Evolutionary conservation across 495 filamentous ascomycete species (phyloP).

Genomic region (Beverwykella pulmonaria): DNA sequence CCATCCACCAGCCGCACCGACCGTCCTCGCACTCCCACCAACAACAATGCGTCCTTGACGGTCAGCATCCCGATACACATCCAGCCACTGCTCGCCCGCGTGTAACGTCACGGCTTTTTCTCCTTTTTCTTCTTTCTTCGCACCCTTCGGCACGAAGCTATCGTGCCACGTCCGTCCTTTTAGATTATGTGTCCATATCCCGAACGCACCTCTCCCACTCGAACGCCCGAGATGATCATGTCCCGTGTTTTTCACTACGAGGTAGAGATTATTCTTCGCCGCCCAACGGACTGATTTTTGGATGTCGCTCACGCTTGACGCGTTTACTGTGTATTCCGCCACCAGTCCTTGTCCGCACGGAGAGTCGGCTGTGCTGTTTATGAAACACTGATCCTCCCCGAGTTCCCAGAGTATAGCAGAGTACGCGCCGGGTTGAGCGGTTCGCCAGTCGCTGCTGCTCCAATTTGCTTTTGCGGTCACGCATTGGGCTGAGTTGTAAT

Average conservation of each 20-base stretch:
- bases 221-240: slow-evolving; percentile 22
- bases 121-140: not conserved
- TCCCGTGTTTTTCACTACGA: slow-evolving; percentile 19
- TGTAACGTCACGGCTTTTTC: not conserved
- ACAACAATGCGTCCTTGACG: slow-evolving; percentile 37
- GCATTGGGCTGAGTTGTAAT: slow-evolving; percentile 9
- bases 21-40: slow-evolving; percentile 40
- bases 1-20: slow-evolving; percentile 46
- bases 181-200: slow-evolving; percentile 21
- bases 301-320: slow-evolving; percentile 37
- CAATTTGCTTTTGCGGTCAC: slow-evolving; percentile 8
- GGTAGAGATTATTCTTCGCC: slow-evolving; percentile 1
- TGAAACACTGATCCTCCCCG: slow-evolving; percentile 15
- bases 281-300: slow-evolving; percentile 54
- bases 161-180: slow-evolving; percentile 24
- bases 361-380: slow-evolving; percentile 12
- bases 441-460: slow-evolving; percentile 20
- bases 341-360: slow-evolving; percentile 23
- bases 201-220: slow-evolving; percentile 8
- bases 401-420: slow-evolving; percentile 20
- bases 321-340: slow-evolving; percentile 40
- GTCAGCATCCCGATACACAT: slow-evolving; percentile 37
- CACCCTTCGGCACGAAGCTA: slow-evolving; percentile 3
- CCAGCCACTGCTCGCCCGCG: slow-evolving; percentile 10
- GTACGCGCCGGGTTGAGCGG: slow-evolving; percentile 18